Base-by-base conservation (phyloP, 2,329 filamentous ascomycete species). In the Mycosphaerella sp. region DNA sequence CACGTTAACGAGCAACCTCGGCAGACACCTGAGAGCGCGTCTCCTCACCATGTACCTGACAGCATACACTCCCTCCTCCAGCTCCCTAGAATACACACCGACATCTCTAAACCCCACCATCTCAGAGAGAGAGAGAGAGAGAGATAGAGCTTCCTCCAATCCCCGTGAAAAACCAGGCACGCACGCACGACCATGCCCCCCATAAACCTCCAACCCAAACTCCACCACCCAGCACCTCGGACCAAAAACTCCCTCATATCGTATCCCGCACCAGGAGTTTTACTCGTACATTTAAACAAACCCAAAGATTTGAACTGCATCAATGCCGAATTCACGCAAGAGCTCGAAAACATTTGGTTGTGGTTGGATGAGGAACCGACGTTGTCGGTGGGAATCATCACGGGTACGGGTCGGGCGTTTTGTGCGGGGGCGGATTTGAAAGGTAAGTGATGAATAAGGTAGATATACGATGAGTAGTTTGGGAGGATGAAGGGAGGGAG, bases 391-490 rank as follows among this genome's bases (percentile, higher is more conserved):
- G 67, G 64, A 12, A 66, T 71, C 41, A 60, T 71, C 39, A 71
- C 68, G 10, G 69, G 69, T 17, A 68, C 60, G 8, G 69, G 69
- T 1, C 55, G 67, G 31, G 68, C 69, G 1, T 71, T 71, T 46
- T 70, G 67, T 53, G 68, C 68, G 21, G 69, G 69, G 14, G 67
- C 68, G 17, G 69, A 71, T 60, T 53, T 71, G 41, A 68, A 70
- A 60, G 68, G 66, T 68, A 60, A 47, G 58, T 44, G 6, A 31
- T 29, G 17, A 26, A 12, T 17, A 17, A 17, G 14, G 14, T 17
- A 17, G 14, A 17, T 17, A 17, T 17, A 17, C 14, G 14, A 17
- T 17, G 14, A 17, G 14, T 17, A 17, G 14, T 17, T 6, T n/a
- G 10, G 23, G 31, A 14, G 39, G 9, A 29, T 36, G 29, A 4